Conservation (phyloP, 164 flowering plant species). For the Nymphaea colorata region DNA sequence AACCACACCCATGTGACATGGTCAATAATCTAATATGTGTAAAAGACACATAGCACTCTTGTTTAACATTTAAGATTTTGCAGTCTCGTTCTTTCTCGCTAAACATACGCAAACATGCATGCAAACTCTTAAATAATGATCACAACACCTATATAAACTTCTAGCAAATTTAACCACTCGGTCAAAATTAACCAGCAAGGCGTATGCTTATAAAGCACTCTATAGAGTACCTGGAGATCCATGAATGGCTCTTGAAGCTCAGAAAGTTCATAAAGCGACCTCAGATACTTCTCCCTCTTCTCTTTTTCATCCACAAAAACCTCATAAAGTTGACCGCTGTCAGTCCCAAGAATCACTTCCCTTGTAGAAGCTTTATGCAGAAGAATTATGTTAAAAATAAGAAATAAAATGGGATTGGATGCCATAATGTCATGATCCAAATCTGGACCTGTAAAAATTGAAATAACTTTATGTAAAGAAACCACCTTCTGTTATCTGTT, state of each 20-base stretch:
- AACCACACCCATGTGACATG: no score
- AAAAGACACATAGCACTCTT: no score
- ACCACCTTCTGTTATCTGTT: constrained; percentile 87
- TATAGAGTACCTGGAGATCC: constrained; percentile 64
- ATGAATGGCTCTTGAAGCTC: constrained; percentile 94
- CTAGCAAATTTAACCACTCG: no score
- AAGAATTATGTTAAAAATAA: neutral
- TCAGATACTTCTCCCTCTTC: constrained; percentile 87
- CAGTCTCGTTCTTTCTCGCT: no score
- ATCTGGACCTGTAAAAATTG: neutral
- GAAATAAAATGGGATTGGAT: neutral
- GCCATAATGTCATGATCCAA: neutral
- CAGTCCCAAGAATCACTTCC: constrained; percentile 86
- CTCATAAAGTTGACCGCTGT: constrained; percentile 84
- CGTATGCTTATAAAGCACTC: neutral
- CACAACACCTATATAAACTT: no score
- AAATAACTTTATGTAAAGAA: neutral
- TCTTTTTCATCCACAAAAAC: constrained; percentile 93
- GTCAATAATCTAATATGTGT: no score
- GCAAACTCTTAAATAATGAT: no score
- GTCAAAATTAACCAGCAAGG: no score
- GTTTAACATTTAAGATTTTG: no score
- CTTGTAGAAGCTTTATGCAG: constrained; percentile 62
- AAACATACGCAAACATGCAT: no score
- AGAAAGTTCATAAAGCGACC: constrained; percentile 56